A percentile compares a stretch with the other conserved stretches of the same genome.
Evolutionary conservation across 495 filamentous ascomycete species (phyloP).

Genomic region (Talaromyces borbonicus): DNA sequence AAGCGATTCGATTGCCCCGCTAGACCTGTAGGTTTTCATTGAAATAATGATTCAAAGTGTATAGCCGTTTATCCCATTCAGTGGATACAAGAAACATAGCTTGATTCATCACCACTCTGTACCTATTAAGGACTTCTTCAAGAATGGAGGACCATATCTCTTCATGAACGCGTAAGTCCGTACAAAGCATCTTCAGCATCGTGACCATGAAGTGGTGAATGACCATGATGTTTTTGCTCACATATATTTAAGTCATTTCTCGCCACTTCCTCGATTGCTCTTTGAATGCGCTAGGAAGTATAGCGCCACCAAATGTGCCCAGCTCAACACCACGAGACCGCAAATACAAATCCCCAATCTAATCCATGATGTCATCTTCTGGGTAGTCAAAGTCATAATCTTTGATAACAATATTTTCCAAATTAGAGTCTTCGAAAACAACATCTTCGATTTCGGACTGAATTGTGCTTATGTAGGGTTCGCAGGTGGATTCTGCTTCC

Average conservation of each 20-base stretch:
- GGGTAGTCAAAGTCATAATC: conserved; percentile 12
- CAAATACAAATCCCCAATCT: conserved; percentile 15
- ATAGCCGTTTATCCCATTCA: conserved; percentile 33
- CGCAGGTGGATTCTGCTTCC: not conserved
- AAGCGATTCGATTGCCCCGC: conserved; percentile 4
- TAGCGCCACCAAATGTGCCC: conserved; percentile 17
- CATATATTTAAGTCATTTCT: not conserved
- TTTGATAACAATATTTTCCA: conserved; percentile 5
- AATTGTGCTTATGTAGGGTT: not conserved
- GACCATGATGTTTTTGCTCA: not conserved
- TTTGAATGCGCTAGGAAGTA: conserved; percentile 3
- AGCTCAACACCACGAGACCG: conserved; percentile 17
- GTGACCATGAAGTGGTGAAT: conserved; percentile 28
- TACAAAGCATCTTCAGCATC: conserved; percentile 23
- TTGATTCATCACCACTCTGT: conserved; percentile 32
- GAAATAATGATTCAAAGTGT: conserved; percentile 47
- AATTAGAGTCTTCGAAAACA: conserved; percentile 1
- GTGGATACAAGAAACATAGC: conserved; percentile 37
- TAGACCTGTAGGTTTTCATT: conserved; percentile 27
- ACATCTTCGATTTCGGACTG: not conserved
- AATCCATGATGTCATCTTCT: conserved; percentile 13
- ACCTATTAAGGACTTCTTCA: conserved; percentile 22
- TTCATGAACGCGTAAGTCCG: not conserved
- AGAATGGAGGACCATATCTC: conserved; percentile 8
- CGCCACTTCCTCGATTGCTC: conserved; percentile 7